Evolutionary conservation across 352 stramenopile species (phyloP).

Genomic region (Pythium biforme): DNA sequence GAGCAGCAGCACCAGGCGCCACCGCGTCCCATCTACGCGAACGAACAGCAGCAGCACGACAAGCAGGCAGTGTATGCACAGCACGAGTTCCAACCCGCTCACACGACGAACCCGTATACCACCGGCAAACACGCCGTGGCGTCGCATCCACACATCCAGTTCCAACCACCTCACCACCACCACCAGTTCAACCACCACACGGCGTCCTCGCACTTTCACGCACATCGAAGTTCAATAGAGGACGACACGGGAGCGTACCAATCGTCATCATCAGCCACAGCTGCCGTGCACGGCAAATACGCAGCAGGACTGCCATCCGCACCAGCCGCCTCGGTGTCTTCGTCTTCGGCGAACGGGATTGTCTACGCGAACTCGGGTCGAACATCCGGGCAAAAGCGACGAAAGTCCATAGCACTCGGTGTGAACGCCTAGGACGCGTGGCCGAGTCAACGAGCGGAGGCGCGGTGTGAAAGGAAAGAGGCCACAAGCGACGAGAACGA

Average conservation of each 20-base stretch:
- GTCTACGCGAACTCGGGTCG: conserved; percentile 52
- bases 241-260: not conserved
- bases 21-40: not conserved
- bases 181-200: conserved; percentile 19
- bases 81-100: not conserved
- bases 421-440: conserved; percentile 62
- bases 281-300: conserved; percentile 8
- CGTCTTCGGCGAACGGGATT: conserved; percentile 33
- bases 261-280: conserved; percentile 1
- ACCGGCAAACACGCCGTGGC: not conserved
- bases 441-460: not conserved
- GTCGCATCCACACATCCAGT: conserved; percentile 1
- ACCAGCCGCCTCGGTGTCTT: not conserved
- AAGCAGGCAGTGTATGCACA: not conserved
- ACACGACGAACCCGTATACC: not conserved
- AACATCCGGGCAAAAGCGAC: conserved; percentile 73
- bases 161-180: conserved; percentile 12
- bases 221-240: conserved; percentile 16
- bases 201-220: not conserved
- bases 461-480: too few species aligned
- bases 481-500: not conserved
- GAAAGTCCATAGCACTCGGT: conserved; percentile 72
- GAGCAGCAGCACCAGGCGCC: not conserved
- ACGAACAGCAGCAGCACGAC: not conserved
- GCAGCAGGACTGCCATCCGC: not conserved